These are phyloP conservation scores for Macadamia integrifolia DNA, from an alignment of 164 flowering plant genomes.

Conservation along the genomic window DNA sequence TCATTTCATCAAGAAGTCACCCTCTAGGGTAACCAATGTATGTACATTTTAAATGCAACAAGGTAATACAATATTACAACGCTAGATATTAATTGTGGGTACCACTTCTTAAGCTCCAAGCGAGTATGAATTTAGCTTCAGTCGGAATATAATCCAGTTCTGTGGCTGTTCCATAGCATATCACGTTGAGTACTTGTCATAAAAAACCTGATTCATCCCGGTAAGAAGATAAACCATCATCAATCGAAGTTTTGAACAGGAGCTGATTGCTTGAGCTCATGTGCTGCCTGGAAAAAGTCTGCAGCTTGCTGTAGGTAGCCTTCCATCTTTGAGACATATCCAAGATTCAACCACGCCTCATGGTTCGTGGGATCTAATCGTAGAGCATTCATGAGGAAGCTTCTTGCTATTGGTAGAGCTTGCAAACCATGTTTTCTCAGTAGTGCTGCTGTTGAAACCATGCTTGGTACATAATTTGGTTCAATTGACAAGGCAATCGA, in stretches of 20 bases:
- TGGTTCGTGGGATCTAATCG: constrained; percentile 78
- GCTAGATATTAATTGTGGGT: neutral
- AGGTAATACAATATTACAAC: neutral
- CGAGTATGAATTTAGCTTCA: neutral
- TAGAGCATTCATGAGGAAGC: constrained; percentile 77
- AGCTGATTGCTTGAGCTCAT: constrained; percentile 69
- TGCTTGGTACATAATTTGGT: constrained; percentile 75
- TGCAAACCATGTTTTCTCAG: constrained; percentile 44
- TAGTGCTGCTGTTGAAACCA: constrained; percentile 70
- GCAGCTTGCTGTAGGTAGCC: constrained; percentile 78
- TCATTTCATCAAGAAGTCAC: neutral
- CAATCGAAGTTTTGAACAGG: constrained; percentile 60
- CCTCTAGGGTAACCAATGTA: neutral
- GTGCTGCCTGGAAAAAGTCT: constrained; percentile 88
- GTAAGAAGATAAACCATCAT: neutral
- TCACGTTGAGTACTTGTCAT: neutral
- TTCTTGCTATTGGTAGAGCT: constrained; percentile 63
- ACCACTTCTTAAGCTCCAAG: neutral
- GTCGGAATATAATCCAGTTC: neutral
- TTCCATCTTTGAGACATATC: constrained; percentile 71
- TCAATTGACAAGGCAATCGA: constrained; percentile 69
- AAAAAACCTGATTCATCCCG: neutral
- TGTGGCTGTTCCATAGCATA: neutral
- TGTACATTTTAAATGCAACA: neutral
- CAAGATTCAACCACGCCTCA: constrained; percentile 83